A percentile compares a stretch with the other conserved stretches of the same genome.
phyloP scores from a whole-genome alignment of 2,329 filamentous ascomycete species.

The Talaromyces sp. region DNA sequence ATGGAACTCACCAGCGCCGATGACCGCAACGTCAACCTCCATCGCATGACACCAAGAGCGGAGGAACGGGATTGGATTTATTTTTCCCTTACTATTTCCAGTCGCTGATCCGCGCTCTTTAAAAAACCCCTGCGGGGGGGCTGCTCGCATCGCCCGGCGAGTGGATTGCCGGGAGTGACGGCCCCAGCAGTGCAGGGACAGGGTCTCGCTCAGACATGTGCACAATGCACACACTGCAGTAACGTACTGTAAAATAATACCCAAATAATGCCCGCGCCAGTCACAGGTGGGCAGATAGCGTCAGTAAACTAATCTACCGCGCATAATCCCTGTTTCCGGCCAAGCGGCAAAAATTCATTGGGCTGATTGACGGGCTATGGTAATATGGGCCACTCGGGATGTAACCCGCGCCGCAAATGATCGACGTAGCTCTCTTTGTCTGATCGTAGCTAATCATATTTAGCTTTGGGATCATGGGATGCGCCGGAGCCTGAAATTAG shows the following conservation, averaged over 20 bases:
- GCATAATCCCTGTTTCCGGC: background rate
- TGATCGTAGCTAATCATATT: background rate
- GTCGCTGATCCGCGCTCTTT: background rate
- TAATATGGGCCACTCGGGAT: background rate
- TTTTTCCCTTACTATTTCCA: background rate
- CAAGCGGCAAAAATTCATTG: too few relatives aligned
- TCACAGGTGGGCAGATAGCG: background rate
- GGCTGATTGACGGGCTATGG: too few relatives aligned
- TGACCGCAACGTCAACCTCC: slow-evolving; percentile 3
- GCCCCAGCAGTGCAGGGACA: background rate
- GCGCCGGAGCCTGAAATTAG: too few relatives aligned
- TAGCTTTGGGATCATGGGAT: too few relatives aligned
- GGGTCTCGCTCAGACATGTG: too few relatives aligned
- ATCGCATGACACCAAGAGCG: background rate
- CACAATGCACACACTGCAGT: too few relatives aligned
- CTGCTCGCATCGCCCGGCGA: too few relatives aligned
- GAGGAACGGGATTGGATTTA: too few relatives aligned
- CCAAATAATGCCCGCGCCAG: background rate
- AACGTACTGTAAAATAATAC: background rate
- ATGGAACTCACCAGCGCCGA: slow-evolving; percentile 3
- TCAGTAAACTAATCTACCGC: background rate
- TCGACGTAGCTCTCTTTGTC: background rate
- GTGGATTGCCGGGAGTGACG: background rate
- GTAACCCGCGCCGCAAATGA: background rate
- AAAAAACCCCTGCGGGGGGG: background rate